Evolutionary conservation across 2,329 filamentous ascomycete species (phyloP).

Genomic region (Purpureocillium takamizusanense): DNA sequence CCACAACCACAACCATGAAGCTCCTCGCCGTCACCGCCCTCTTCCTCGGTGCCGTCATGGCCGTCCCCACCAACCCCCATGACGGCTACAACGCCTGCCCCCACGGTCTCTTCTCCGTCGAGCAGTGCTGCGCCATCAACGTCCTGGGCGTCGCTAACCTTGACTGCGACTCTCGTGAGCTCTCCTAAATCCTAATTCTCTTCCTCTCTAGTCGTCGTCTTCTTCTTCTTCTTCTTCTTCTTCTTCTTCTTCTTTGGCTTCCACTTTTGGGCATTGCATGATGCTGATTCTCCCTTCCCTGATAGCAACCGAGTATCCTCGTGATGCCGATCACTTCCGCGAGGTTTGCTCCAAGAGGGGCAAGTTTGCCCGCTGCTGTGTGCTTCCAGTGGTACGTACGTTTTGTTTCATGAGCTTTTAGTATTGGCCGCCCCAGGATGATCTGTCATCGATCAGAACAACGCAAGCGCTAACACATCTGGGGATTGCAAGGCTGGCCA

Average conservation of each 20-base stretch:
- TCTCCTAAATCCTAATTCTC: not conserved
- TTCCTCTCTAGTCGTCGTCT: too few relatives aligned
- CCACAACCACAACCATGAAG: conserved; percentile 11
- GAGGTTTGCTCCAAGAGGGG: not conserved
- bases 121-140: conserved; percentile 9
- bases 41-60: conserved; percentile 7
- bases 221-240: too few relatives aligned
- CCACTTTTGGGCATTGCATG: too few relatives aligned
- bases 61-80: conserved; percentile 3
- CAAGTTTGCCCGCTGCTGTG: conserved; percentile 5
- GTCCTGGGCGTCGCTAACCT: conserved; percentile 6
- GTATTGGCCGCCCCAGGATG: too few relatives aligned
- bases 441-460: too few relatives aligned
- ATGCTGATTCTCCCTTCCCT: not conserved
- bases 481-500: conserved; percentile 5
- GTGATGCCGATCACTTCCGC: not conserved
- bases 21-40: conserved; percentile 9
- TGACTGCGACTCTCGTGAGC: conserved; percentile 8
- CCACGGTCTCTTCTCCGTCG: conserved; percentile 5
- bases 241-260: too few relatives aligned
- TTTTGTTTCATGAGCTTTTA: too few relatives aligned
- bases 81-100: conserved; percentile 1
- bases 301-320: not conserved
- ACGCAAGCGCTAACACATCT: too few relatives aligned
- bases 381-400: conserved; percentile 7